Base-by-base conservation (phyloP, 495 filamentous ascomycete species). In the Aspergillus cavernicola region DNA sequence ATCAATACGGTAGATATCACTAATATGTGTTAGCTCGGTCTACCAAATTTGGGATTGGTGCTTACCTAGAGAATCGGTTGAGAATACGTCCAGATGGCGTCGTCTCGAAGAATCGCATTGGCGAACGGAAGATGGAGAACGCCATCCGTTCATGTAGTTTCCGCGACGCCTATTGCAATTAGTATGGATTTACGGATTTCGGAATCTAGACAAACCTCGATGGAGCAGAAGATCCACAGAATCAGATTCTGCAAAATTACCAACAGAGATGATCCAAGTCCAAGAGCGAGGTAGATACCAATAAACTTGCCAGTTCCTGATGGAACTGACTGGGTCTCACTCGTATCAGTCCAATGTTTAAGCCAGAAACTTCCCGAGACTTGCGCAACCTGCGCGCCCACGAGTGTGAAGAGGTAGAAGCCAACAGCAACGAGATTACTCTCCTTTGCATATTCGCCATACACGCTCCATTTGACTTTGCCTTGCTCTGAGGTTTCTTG, bases 141-240 rank as follows among this genome's bases (percentile, higher is more conserved):
- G 95, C 95, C 95, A 99, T 99, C 52, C 89, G 83, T 71, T 99
- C 92, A 67, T 99, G 95, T 23, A 99, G 80, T 70, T 97, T 97
- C 16, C 92, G 82, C 33, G 91, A 96, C 43, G 95, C 95, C 80
- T 60, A 15, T 39, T 29, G 23, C 10, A 6, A 15, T 50, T 42
- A 37, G 28, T 48, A 24, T 28, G 19, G 20, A 35, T 43, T 18
- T 46, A 47, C n/a, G n/a, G n/a, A 8, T 3, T 11, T 22, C 16
- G 2, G 9, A 20, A 7, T 8, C 9, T 22, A 7, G 18, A 66
- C 84, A 53, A 75, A 87, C 86, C 80, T 97, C 92, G 55, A 99
- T 97, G 2, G 95, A 96, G 71, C 95, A 99, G 73, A 97, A 97
- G 57, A 99, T 96, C 92, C 92, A 97, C 16, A 99, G 75, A 53